Base-by-base conservation (phyloP, 164 flowering plant species). In the Magnolia changhungtana region DNA sequence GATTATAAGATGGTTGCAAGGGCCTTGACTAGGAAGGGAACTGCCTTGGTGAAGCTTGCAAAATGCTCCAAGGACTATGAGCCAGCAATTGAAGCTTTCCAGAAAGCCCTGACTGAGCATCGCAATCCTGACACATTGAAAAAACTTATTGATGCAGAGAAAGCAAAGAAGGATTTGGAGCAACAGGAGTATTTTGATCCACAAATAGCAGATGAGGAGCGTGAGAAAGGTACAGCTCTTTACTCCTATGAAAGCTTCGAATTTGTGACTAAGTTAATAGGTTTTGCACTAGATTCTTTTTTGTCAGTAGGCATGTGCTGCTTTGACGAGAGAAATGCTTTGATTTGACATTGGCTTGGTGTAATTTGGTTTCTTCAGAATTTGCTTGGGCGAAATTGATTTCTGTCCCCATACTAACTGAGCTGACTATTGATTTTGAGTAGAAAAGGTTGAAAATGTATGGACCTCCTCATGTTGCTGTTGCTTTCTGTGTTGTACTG, bases 21-120 rank as follows among this genome's bases (percentile, higher is more conserved):
- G 81, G 98, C 99, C 13, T 85, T 96, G 85, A 96, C 98, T 3
- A 89, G 99, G 82, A 96, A 96, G 79, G 99, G 98, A 78, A 87
- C 88, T 76, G 98, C 99, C 59, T 77, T 91, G 59, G 93, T 84
- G 63, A 96, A 96, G 81, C 80, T 94, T 90, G 98, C 97, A 0
- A 94, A 94, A 83, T 75, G 81, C 78, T 91, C 98, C n/a, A 90
- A 90, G 82, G 98, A 96, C 73, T 94, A 75, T 76, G 99, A 92
- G 8, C 90, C 90, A 78, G 98, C 97, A 1, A 94, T 96, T 84
- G 97, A 94, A 83, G 76, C 90, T 27, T 96, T 88, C 85, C 99
- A 96, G 83, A 96, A 94, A 80, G 99, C 98, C 52, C 90, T 96
- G 18, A 96, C 98, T 0, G 99, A 96, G 85, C 98, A 94, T 77